Evolutionary conservation across 176 grass and related monocot genomes (phyloP), one percentile per base, ranked within the genome.

Genomic region (Oryza glumipatula): DNA sequence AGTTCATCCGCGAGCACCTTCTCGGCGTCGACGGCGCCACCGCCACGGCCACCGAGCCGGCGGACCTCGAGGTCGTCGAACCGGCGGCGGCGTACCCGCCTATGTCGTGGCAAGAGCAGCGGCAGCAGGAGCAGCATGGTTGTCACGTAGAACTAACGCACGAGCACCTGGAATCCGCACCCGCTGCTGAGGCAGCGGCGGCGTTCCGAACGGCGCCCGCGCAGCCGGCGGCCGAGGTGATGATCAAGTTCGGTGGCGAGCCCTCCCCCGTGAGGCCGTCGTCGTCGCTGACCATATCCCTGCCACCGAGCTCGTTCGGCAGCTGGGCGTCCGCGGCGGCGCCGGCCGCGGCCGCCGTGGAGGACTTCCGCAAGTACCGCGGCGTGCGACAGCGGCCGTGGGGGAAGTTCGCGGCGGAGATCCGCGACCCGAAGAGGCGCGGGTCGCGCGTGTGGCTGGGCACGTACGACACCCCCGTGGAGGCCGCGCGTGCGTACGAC

Each of bases 391-490:
- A 84, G 88, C 80, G 88, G 7, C 90, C 90, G 9, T 98, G 96
- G 96, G 96, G 96, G 0, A 93, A 94, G 78, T 98, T 87, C 56
- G 93, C 93, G 38, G 91, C 96, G 19, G 96, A 98, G 96, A 98
- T 98, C 88, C 91, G 96, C 30, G 96, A 98, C 58, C 89, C 91
- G 58, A 93, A 91, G 60, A 77, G 82, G 1, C 90, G 88, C 3
- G 94, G 94, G 13, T 91, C 91, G 56, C 90, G 94, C 71, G 94
- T 91, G 68, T 96, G 94, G 94, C 94, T 96, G 17, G 94, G 94
- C 39, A 93, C 94, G 2, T 96, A 90, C 68, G 94, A 93, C 80
- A 91, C 86, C 0, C 77, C 90, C 32, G 14, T 77, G 15, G 94
- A 93, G 77, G 94, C 94, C 6, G 94, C 94, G 60, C 92, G 69